These are phyloP conservation scores for Teunomyces lycoperdinae DNA, from an alignment of 805 yeast genomes.

Conservation along the genomic window DNA sequence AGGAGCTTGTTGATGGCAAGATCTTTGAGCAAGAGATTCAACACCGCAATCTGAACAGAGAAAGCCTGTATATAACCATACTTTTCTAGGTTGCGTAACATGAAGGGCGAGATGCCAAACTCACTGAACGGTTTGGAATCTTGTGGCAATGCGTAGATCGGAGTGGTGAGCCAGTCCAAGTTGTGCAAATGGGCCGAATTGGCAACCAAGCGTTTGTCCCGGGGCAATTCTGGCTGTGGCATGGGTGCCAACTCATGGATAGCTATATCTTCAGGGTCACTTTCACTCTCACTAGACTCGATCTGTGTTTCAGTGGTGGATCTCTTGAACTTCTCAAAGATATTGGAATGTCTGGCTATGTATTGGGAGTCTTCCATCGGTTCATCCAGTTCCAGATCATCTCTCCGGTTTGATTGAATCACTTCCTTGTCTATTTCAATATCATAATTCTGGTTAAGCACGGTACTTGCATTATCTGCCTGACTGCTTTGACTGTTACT, in stretches of 20 bases:
- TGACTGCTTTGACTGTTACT: slow-evolving; percentile 14
- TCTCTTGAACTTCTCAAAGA: slow-evolving; percentile 19
- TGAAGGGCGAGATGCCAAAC: slow-evolving; percentile 42
- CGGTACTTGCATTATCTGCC: background rate
- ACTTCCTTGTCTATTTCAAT: slow-evolving; percentile 12
- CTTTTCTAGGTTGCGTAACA: slow-evolving; percentile 46
- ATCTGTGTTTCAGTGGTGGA: slow-evolving; percentile 30
- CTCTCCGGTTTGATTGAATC: background rate
- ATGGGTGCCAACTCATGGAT: slow-evolving; percentile 57
- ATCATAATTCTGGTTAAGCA: slow-evolving; percentile 10
- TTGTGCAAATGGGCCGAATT: slow-evolving; percentile 27
- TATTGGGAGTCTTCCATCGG: slow-evolving; percentile 14
- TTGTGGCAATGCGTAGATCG: slow-evolving; percentile 53
- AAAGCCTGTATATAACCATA: slow-evolving; percentile 58
- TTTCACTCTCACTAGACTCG: slow-evolving; percentile 14
- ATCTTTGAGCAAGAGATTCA: slow-evolving; percentile 51
- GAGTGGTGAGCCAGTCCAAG: slow-evolving; percentile 66
- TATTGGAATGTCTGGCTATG: slow-evolving; percentile 19
- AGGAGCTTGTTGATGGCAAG: slow-evolving; percentile 34
- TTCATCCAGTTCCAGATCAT: slow-evolving; percentile 13
- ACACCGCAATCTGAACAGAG: slow-evolving; percentile 71
- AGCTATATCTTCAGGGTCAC: slow-evolving; percentile 14
- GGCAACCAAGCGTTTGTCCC: slow-evolving; percentile 40
- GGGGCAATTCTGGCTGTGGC: slow-evolving; percentile 78
- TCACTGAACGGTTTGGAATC: slow-evolving; percentile 46